Evolutionary conservation across 352 stramenopile species (phyloP).

Genomic region (Phytophthora brassicae): DNA sequence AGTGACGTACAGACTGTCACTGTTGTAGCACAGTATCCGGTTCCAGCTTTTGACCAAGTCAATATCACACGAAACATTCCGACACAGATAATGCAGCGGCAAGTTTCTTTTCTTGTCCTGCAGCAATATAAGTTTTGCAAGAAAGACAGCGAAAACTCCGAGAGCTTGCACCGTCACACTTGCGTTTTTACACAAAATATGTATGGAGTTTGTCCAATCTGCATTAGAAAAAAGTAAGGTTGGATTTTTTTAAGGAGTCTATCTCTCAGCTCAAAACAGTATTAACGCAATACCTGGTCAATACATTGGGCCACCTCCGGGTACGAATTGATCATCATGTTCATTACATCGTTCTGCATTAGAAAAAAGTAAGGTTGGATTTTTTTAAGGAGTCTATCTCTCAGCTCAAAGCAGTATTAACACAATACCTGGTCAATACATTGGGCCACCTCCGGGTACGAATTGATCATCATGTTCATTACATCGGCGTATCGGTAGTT

Average conservation of each 20-base stretch:
- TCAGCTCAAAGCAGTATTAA: conserved; percentile 40
- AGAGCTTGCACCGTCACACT: conserved; percentile 49
- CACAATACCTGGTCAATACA: conserved; percentile 58
- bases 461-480: conserved; percentile 52
- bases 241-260: too few species aligned
- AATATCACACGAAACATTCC: conserved; percentile 41
- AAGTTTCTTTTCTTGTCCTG: conserved; percentile 46
- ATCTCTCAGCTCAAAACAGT: too few species aligned
- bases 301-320: conserved; percentile 34
- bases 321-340: conserved; percentile 45
- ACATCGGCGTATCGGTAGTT: conserved; percentile 61
- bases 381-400: too few species aligned
- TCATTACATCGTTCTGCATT: conserved; percentile 63
- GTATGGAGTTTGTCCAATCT: too few species aligned
- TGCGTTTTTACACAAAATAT: too few species aligned
- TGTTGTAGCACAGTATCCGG: too few species aligned
- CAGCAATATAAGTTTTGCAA: conserved; percentile 38
- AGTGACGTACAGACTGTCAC: too few species aligned
- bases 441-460: conserved; percentile 33
- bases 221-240: too few species aligned
- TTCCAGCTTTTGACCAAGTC: conserved; percentile 46
- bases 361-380: too few species aligned
- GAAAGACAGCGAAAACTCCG: conserved; percentile 28
- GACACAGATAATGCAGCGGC: conserved; percentile 57
- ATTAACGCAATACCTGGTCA: conserved; percentile 58